A percentile compares a stretch with the other conserved stretches of the same genome.
phyloP scores from a whole-genome alignment of 2,329 filamentous ascomycete species.

The Harringtonia lauricola region DNA sequence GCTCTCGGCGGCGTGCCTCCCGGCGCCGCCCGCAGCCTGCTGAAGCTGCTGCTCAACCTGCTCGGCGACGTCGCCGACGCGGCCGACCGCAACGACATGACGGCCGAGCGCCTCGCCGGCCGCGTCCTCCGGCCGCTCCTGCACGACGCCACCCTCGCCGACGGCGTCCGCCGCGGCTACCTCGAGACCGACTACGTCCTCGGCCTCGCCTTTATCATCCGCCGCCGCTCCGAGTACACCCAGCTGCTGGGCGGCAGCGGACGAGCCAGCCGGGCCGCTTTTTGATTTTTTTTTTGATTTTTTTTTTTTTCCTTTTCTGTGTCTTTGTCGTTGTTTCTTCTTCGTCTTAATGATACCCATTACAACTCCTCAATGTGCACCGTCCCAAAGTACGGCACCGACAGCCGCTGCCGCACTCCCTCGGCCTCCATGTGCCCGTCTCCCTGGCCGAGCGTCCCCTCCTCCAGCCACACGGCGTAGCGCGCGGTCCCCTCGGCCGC shows the following conservation, averaged over 20 bases:
- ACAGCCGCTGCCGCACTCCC: conserved; percentile 4
- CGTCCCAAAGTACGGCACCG: conserved; percentile 13
- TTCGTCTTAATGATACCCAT: not conserved
- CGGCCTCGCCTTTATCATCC: conserved; percentile 31
- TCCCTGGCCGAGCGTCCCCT: not conserved
- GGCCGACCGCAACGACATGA: conserved; percentile 29
- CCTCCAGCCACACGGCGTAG: conserved; percentile 2
- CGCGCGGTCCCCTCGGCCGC: conserved; percentile 7
- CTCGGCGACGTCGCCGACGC: conserved; percentile 30
- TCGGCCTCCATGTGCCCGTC: conserved; percentile 1
- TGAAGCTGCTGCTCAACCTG: conserved; percentile 31
- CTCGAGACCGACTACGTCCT: conserved; percentile 28
- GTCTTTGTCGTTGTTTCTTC: not conserved
- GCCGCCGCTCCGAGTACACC: conserved; percentile 29
- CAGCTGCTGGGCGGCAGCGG: conserved; percentile 22
- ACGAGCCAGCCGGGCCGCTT: conserved; percentile 16
- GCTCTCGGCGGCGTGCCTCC: conserved; percentile 28
- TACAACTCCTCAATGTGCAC: conserved; percentile 8
- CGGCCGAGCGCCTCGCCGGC: conserved; percentile 28
- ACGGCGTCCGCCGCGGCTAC: not conserved
- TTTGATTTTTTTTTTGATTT: not conserved
- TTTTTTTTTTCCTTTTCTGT: not conserved
- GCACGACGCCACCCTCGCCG: conserved; percentile 17
- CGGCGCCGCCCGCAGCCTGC: conserved; percentile 23
- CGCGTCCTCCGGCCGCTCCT: conserved; percentile 27